Base-by-base conservation (phyloP, 2,329 filamentous ascomycete genomes). In the Talaromyces rugulosus region DNA sequence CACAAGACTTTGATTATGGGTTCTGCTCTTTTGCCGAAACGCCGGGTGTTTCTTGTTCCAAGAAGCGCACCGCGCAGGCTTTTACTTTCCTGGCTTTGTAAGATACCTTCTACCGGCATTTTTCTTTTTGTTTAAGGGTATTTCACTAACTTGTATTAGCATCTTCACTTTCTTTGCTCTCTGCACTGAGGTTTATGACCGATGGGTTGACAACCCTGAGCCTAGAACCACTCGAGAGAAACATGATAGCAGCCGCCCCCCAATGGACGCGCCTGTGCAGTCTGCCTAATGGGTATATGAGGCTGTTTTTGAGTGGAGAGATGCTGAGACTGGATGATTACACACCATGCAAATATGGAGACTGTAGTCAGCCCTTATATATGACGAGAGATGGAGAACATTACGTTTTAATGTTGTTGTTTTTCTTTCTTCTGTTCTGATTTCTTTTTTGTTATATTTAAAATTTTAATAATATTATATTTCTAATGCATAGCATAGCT, bases 11-110 rank as follows among this genome's bases (percentile, higher is more conserved):
- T 66, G 69, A 71, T 66, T 61, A 65, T 57, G 47, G 66, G 16
- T 47, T 67, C 36, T 80, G 78, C 68, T 63, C 36, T 58, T 47
- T 64, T 31, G 68, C 72, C 55, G 63, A 73, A 3, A 78, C 79
- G 1, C 69, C 70, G 0, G 69, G 69, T 51, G 59, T 72, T 16
- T 54, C 59, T 33, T 81, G 78, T 67, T 64, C 65, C 8, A 66
- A 70, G 40, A 81, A 81, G 68, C 68, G 71, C 55, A 73, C 77
- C 23, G 76, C 73, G 52, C 74, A 81, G 66, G 65, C 78, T 0
- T 81, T 81, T 61, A 77, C 77, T 40, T 81, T 80, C 69, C 61
- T 81, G 1, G 71, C 77, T 30, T 80, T 81, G 78, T 80, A 75
- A 56, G 77, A 72, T n/a, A n/a, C 5, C 14, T 5, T 40, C 5